Base-by-base conservation (phyloP, 2,329 filamentous ascomycete species). In the Cucurbitaria berberidis region DNA sequence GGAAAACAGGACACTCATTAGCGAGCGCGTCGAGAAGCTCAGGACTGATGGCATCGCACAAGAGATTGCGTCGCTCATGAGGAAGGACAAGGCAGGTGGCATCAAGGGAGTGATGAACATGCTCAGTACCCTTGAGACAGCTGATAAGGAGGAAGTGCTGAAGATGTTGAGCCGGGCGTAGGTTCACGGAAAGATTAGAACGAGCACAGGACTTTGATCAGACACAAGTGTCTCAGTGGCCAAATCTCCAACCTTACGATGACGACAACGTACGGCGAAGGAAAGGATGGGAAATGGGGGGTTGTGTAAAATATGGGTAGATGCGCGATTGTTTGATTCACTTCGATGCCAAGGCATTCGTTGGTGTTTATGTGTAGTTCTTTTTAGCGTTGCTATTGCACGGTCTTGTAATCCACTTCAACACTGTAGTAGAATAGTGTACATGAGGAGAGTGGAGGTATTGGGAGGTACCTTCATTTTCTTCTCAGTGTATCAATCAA, bases 81-180 rank as follows among this genome's bases (percentile, higher is more conserved):
- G 86, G 63, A 81, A 82, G 49, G 86, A 89, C 71, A 85, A 85
- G 70, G 84, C 87, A 60, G 86, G 85, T 59, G 87, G 86, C 39
- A 84, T 96, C 73, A 93, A 89, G 82, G 93, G 95, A 68, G 87
- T 99, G 19, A 87, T 91, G 68, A 89, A 93, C 64, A 85, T 96
- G 60, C 78, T 98, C 65, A 87, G 89, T 67, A 92, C 93, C 74
- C 85, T 99, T 80, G 91, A 93, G 16, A 89, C 93, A 45, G 86
- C 86, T 61, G 93, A 99, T 82, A 89, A 91, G 74, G 92, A 97
- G 77, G 86, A 89, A 76, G 84, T 96, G 47, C 81, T 96, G 50
- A 85, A 82, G 74, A 82, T 75, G 68, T 55, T 82, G 60, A 64
- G 64, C 30, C 76, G 73, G 69, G 76, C 77, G 42, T 81, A 73